Base-by-base conservation (phyloP, 805 yeast genomes). In the Suhomyces sp. region DNA sequence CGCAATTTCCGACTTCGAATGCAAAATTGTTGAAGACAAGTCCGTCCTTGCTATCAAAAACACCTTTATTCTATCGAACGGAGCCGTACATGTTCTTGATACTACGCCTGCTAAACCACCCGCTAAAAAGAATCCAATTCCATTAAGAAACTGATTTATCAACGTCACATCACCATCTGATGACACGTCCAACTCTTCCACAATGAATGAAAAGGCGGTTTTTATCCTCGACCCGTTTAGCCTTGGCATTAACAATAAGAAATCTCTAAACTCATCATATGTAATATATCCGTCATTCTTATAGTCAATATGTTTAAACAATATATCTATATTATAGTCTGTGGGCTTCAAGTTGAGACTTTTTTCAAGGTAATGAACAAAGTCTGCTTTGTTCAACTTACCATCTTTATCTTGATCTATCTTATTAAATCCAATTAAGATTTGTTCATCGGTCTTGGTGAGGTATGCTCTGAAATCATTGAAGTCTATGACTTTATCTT, bases 61-160 rank as follows among this genome's bases (percentile, higher is more conserved):
- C 12, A 94, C 98, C 67, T 94, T 94, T 22, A 94, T 82, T 66
- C 99, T 81, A 69, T 94, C 99, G 58, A 94, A 89, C 9, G 99
- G 99, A 0, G 98, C 99, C 0, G 99, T 94, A 61, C 94, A 87
- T 0, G 98, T 91, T 71, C 99, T 84, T 12, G 97, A 90, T 4
- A 94, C 87, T 2, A 93, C 99, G 1, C 99, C 99, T 1, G 97
- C 88, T 19, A 92, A 69, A 0, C 99, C 99, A 40, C 99, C 99
- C 1, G 97, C 96, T 33, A 92, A 71, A 64, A 94, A 94, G 69
- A 84, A 94, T 0, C 97, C 97, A 56, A 90, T 79, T 31, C 97
- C 96, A 64, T 87, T 84, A 48, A 88, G 71, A 50, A 88, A 80
- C 57, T 90, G 96, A 65, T 84, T 85, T 44, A 87, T 85, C 36